These are phyloP conservation scores for Yamadazyma diddensiae DNA, from an alignment of 1,139 yeast genomes.

Conservation along the genomic window DNA sequence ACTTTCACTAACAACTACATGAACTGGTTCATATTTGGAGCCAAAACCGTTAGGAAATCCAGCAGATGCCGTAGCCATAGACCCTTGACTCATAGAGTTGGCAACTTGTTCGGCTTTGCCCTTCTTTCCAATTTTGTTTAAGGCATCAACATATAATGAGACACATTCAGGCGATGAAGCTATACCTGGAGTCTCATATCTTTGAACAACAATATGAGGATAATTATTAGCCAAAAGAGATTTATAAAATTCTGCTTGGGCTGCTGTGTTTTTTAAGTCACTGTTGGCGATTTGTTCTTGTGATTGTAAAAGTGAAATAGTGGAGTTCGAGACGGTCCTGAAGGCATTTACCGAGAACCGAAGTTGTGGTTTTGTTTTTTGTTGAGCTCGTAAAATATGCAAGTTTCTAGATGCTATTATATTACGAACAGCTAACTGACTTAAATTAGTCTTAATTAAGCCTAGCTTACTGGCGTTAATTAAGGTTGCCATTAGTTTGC, in stretches of 20 bases:
- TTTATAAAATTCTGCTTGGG: conserved; percentile 81
- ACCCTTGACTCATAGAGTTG: conserved; percentile 20
- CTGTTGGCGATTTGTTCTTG: conserved; percentile 83
- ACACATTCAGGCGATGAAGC: conserved; percentile 79
- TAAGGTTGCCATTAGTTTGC: neutral
- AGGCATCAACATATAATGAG: conserved; percentile 72
- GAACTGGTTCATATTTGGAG: conserved; percentile 71
- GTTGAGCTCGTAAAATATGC: no score
- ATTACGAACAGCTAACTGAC: no score
- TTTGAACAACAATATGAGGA: conserved; percentile 88
- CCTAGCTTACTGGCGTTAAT: neutral
- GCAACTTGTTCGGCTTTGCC: conserved; percentile 69
- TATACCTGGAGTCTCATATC: conserved; percentile 90
- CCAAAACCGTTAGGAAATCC: conserved; percentile 42
- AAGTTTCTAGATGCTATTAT: no score
- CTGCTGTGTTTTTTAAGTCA: conserved; percentile 60
- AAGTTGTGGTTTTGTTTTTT: no score
- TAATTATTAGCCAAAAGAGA: conserved; percentile 71
- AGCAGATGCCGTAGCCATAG: conserved; percentile 13
- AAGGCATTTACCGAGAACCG: no score
- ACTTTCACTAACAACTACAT: conserved; percentile 86
- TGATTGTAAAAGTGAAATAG: conserved; percentile 49
- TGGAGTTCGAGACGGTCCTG: conserved; percentile 13
- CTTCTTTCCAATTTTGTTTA: conserved; percentile 70
- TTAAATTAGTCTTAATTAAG: neutral